A percentile compares a stretch with the other conserved stretches of the same genome.
phyloP scores from a whole-genome alignment of 768 basidiomycete species.

The Auricularia sp. region DNA sequence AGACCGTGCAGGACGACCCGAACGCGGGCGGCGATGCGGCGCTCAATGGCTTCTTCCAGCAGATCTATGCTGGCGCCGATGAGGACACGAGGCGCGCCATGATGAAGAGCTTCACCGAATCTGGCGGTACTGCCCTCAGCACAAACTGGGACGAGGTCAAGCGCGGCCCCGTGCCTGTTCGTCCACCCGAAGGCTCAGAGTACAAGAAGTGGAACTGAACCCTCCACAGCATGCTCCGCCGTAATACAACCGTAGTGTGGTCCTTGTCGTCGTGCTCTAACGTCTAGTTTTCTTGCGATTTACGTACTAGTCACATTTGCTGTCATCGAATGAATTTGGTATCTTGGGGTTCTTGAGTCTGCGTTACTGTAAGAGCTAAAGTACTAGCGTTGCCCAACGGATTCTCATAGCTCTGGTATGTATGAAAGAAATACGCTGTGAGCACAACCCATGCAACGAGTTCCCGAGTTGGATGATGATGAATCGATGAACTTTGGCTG shows the following conservation, averaged over 20 bases:
- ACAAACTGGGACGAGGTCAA: constrained; percentile 91
- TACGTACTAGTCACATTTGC: too few species aligned
- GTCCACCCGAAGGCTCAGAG: constrained; percentile 76
- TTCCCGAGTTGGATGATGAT: too few species aligned
- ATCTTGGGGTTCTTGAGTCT: too few species aligned
- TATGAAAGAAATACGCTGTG: too few species aligned
- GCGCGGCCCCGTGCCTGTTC: constrained; percentile 59
- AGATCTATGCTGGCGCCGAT: constrained; percentile 83
- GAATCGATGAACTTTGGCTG: too few species aligned
- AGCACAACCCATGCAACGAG: too few species aligned
- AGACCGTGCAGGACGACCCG: constrained; percentile 62
- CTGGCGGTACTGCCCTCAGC: constrained; percentile 88
- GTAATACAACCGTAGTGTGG: background rate
- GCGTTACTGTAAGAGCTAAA: too few species aligned
- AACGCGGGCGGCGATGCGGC: constrained; percentile 84
- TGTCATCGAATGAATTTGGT: too few species aligned
- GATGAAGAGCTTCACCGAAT: constrained; percentile 96
- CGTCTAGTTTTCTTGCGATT: too few species aligned
- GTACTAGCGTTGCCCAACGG: too few species aligned
- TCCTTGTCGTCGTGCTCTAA: too few species aligned
- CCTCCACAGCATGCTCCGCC: background rate
- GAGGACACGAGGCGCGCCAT: constrained; percentile 88
- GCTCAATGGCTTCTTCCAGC: constrained; percentile 83
- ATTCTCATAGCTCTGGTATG: too few species aligned
- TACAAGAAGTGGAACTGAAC: constrained; percentile 58